Percentiles rank a stretch among this genome's conserved stretches.
phyloP scores from a whole-genome alignment of 306 rosid species.

The Canavalia ensiformis region DNA sequence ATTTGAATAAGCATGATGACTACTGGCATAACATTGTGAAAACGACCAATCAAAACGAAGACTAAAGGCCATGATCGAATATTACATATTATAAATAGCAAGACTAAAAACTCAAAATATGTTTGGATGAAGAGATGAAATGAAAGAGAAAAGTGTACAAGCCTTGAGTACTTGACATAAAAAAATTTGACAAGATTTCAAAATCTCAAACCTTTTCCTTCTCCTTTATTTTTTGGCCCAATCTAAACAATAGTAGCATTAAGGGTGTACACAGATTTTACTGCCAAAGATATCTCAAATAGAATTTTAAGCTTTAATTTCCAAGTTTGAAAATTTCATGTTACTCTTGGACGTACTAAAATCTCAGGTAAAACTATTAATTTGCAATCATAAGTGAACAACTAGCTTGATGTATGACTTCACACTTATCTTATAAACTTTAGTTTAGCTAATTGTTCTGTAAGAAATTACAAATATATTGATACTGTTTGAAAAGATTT shows the following conservation, averaged over 20 bases:
- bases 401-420: too few species aligned
- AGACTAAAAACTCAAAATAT: too few species aligned
- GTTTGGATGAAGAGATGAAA: background rate
- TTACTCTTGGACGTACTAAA: background rate
- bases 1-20: background rate
- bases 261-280: background rate
- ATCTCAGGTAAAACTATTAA: background rate
- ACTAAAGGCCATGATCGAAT: background rate
- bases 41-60: background rate
- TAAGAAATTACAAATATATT: too few species aligned
- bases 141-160: background rate
- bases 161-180: background rate
- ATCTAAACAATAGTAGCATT: background rate
- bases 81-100: too few species aligned
- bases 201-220: background rate
- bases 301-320: background rate
- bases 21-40: slow-evolving; percentile 6
- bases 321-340: background rate
- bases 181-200: background rate
- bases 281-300: background rate
- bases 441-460: too few species aligned
- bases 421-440: too few species aligned
- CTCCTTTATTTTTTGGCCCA: background rate
- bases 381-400: too few species aligned
- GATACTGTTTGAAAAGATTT: too few species aligned